These are phyloP conservation scores for Penicillium bialowiezense DNA, from an alignment of 495 filamentous ascomycete genomes.

Conservation along the genomic window DNA sequence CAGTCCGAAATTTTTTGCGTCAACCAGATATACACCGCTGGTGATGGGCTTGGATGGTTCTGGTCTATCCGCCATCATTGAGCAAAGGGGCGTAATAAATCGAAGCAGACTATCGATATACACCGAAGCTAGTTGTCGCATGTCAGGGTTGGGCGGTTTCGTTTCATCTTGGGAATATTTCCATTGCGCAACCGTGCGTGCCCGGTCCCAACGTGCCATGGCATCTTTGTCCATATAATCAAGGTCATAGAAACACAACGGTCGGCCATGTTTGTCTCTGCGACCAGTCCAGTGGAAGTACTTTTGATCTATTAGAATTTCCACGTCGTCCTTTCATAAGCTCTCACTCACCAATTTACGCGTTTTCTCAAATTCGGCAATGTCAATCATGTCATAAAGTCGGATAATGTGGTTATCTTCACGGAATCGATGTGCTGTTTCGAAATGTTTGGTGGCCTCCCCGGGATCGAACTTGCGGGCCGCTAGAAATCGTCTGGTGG, in stretches of 20 bases:
- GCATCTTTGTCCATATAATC: conserved; percentile 12
- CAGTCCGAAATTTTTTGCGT: conserved; percentile 20
- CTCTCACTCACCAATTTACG: conserved; percentile 17
- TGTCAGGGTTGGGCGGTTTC: conserved; percentile 2
- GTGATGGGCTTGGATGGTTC: conserved; percentile 12
- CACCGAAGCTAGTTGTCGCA: conserved; percentile 24
- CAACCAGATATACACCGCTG: conserved; percentile 24
- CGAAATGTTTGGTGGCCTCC: conserved; percentile 21
- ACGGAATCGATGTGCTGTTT: conserved; percentile 20
- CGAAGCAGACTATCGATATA: conserved; percentile 24
- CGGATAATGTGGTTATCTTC: conserved; percentile 13
- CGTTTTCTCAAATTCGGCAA: conserved; percentile 27
- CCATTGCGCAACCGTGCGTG: conserved; percentile 5
- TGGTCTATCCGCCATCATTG: conserved; percentile 14
- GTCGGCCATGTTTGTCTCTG: conserved; percentile 24
- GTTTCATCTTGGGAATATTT: background rate
- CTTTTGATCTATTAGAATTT: conserved; percentile 5
- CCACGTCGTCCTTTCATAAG: background rate
- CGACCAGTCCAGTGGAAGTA: conserved; percentile 38
- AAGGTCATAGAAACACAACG: conserved; percentile 26
- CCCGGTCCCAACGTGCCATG: conserved; percentile 18
- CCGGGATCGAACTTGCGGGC: conserved; percentile 22
- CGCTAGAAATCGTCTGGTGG: conserved; percentile 28
- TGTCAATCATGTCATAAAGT: conserved; percentile 23
- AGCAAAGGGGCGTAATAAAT: conserved; percentile 33